phyloP scores from a whole-genome alignment of 768 basidiomycete species.

The Lactifluus rugatus region DNA sequence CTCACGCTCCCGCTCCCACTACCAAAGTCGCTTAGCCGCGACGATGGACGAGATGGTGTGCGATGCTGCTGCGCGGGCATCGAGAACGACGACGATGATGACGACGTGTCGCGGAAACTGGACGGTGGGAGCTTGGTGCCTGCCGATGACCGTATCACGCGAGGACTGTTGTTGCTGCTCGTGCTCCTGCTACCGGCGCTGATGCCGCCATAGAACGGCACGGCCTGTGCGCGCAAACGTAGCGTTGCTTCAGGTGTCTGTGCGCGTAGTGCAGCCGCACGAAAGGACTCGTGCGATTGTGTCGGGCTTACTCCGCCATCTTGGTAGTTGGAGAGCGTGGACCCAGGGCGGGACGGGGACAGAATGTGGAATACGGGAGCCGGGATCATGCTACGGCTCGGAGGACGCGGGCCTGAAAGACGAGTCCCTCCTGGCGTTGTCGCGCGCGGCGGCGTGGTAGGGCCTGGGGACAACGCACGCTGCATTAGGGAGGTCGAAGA shows the following conservation, averaged over 20 bases:
- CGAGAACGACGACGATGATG: conserved; percentile 32
- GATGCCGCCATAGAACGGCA: conserved; percentile 40
- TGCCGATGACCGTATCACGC: conserved; percentile 31
- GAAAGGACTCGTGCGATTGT: conserved; percentile 30
- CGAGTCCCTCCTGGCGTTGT: conserved; percentile 34
- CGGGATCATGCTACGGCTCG: conserved; percentile 78
- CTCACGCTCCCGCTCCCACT: conserved; percentile 14
- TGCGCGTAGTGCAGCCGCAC: conserved; percentile 36
- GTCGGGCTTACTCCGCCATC: conserved; percentile 7
- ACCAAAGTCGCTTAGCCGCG: conserved; percentile 45
- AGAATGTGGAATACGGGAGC: conserved; percentile 64
- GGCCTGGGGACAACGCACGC: conserved; percentile 57
- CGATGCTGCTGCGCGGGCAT: conserved; percentile 26
- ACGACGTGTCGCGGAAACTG: conserved; percentile 51
- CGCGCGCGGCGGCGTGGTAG: conserved; percentile 27
- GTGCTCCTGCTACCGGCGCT: background rate
- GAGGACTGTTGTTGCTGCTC: conserved; percentile 28
- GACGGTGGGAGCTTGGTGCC: conserved; percentile 54
- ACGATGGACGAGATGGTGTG: conserved; percentile 45
- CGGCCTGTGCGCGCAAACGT: conserved; percentile 49
- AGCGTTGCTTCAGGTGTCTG: conserved; percentile 63
- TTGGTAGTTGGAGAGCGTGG: conserved; percentile 57
- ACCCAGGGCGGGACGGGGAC: conserved; percentile 58
- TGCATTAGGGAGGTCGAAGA: conserved; percentile 37
- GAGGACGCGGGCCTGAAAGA: conserved; percentile 56